Evolutionary conservation across 352 stramenopile species (phyloP).

Genomic region (Stramenopiles sp.): DNA sequence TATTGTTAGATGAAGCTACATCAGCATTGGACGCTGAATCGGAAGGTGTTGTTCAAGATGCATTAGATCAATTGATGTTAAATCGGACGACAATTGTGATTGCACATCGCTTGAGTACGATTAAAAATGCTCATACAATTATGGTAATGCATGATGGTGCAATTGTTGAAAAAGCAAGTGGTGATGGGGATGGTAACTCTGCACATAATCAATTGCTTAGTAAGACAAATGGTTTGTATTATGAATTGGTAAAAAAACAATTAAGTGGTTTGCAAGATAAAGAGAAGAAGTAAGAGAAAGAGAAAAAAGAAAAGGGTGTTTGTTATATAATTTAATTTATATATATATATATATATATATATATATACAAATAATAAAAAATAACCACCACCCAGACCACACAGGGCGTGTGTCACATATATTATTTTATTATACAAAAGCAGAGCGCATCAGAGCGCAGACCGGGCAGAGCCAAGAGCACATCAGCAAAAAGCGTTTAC

Average conservation of each 20-base stretch:
- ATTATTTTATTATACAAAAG: too few species aligned
- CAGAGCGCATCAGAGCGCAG: too few species aligned
- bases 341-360: too few species aligned
- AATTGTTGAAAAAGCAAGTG: conserved; percentile 73
- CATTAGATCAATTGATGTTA: conserved; percentile 27
- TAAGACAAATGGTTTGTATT: conserved; percentile 33
- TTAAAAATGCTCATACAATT: conserved; percentile 78
- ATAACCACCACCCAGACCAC: too few species aligned
- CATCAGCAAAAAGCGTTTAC: too few species aligned
- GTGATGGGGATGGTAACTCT: conserved; percentile 33
- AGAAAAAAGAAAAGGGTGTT: too few species aligned
- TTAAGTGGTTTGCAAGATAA: not conserved
- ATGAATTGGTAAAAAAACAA: conserved; percentile 26
- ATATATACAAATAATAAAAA: too few species aligned
- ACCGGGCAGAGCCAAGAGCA: too few species aligned
- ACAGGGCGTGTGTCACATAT: too few species aligned
- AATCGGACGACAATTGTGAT: conserved; percentile 73
- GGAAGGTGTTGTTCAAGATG: conserved; percentile 48
- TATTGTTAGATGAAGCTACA: conserved; percentile 71
- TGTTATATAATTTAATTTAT: too few species aligned
- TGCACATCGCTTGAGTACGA: conserved; percentile 71
- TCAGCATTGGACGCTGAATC: conserved; percentile 40
- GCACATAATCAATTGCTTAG: conserved; percentile 30
- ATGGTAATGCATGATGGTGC: conserved; percentile 67
- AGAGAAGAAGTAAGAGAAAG: not conserved